phyloP scores from a whole-genome alignment of 495 filamentous ascomycete genomes.

The Darksidea phi region DNA sequence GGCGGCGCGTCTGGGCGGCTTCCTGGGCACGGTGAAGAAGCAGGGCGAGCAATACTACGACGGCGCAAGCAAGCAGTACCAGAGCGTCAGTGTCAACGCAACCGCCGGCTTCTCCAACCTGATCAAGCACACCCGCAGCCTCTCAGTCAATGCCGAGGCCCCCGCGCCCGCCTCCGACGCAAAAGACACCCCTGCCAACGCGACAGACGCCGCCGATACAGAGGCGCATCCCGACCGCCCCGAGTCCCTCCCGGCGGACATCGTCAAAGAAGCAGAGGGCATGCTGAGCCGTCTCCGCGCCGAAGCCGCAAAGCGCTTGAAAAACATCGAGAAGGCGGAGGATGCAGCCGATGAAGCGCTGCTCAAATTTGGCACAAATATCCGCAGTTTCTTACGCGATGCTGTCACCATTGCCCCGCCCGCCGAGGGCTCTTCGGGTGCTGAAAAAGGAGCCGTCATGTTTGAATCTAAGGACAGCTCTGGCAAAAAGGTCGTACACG shows the following conservation, averaged over 20 bases:
- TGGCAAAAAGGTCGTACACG: conserved; percentile 87
- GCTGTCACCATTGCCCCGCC: conserved; percentile 85
- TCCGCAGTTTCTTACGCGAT: conserved; percentile 86
- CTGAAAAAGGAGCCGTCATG: conserved; percentile 50
- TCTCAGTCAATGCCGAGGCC: conserved; percentile 36
- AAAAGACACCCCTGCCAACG: conserved; percentile 4
- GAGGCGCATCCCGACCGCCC: conserved; percentile 37
- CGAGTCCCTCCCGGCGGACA: conserved; percentile 52
- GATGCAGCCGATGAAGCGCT: conserved; percentile 97
- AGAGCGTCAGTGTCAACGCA: conserved; percentile 74
- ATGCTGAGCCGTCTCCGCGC: conserved; percentile 79
- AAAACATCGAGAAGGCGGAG: conserved; percentile 90
- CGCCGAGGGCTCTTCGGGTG: conserved; percentile 42
- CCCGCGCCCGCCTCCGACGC: conserved; percentile 7
- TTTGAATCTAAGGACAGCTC: conserved; percentile 92
- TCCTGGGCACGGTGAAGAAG: conserved; percentile 86
- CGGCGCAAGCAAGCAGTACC: conserved; percentile 76
- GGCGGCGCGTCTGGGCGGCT: conserved; percentile 83
- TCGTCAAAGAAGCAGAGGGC: conserved; percentile 63
- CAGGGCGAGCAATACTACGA: conserved; percentile 85
- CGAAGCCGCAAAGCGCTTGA: conserved; percentile 80
- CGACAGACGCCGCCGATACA: conserved; percentile 42
- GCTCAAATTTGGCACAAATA: conserved; percentile 85
- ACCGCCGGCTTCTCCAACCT: conserved; percentile 64
- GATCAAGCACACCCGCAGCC: conserved; percentile 27